Base-by-base conservation (phyloP, 2,329 filamentous ascomycete genomes). In the Trichoderma harzianum region DNA sequence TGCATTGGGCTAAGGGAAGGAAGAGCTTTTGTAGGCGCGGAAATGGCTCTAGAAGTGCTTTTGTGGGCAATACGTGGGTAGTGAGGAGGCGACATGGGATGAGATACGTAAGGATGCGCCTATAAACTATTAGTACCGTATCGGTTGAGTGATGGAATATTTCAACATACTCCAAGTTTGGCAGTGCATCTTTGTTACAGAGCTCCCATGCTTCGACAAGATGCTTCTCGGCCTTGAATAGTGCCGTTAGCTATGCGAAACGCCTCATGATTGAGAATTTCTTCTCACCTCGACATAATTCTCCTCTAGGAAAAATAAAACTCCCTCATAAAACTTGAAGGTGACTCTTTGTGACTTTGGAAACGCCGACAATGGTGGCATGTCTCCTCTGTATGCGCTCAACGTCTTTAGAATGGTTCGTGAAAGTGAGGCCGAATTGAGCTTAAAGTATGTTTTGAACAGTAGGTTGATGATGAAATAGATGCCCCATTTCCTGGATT, bases 361-460 rank as follows among this genome's bases (percentile, higher is more conserved):
- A 77, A 97, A 99, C 16, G 88, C 85, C 18, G 91, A 87, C 34
- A 98, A 85, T 0, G 88, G 84, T 0, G 96, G 96, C 84, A 99
- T 92, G 77, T 99, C 95, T 58, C 89, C 88, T 73, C 86, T 84
- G 69, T 92, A 91, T 14, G 94, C 95, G 61, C 91, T 87, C 62
- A 99, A 86, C 0, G 94, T 94, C 75, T 92, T 93, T 61, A 99
- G 86, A 64, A 98, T 91, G 75, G 96, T 98, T 79, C 96, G 94
- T 21, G 92, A 97, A 24, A 98, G 85, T n/a, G 90, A 91, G 71
- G 97, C 92, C 39, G 92, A 93, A 82, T 97, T 97, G 74, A 98
- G 86, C 84, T 93, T 97, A 85, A 99, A 99, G 81, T 98, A 98
- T 1, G 95, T 98, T 83, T 98, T 98, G 89, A 99, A 99, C 16